Base-by-base conservation (phyloP, 805 yeast species). In the Kazachstania bromeliacearum region DNA sequence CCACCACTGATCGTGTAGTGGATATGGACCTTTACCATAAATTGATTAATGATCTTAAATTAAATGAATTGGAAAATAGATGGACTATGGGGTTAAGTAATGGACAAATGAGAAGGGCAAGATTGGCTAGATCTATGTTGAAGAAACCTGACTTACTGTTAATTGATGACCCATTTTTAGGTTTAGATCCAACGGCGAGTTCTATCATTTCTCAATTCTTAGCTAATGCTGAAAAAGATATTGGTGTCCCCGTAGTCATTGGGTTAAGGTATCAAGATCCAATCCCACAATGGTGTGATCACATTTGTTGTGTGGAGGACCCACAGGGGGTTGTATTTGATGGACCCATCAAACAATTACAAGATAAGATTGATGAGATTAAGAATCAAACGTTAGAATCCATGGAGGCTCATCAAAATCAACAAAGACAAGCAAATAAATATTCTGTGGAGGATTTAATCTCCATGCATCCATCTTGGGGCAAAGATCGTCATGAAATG, bases 131-230 rank as follows among this genome's bases (percentile, higher is more conserved):
- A 41, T 76, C 87, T 0, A 48, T 92, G 29, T 67, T 85, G 37
- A 64, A 66, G 31, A 62, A 71, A 23, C 95, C 96, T 0, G 63
- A 66, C 30, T 45, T 87, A 21, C 60, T 87, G 36, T 54, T 89
- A 4, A 68, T 89, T 14, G 97, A 92, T 56, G 97, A 92, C 50
- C 96, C 96, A 7, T 89, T 87, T 48, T 57, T 92, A 28, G 98
- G 97, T 0, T 64, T 89, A 13, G 98, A 89, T 50, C 92, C 95
- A 0, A 53, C 57, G 1, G 88, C 94, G 9, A 64, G 84, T 0
- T 41, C 57, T 1, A 59, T 70, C 6, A 84, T 89, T 14, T 73
- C 85, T 13, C 50, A 53, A 8, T 51, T 56, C 34, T 39, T 59
- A 16, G 38, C 46, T 1, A 36, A 33, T 3, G 48, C 45, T 29